Evolutionary conservation across 345 rosid species (phyloP).

Genomic region (Salix arbutifolia): DNA sequence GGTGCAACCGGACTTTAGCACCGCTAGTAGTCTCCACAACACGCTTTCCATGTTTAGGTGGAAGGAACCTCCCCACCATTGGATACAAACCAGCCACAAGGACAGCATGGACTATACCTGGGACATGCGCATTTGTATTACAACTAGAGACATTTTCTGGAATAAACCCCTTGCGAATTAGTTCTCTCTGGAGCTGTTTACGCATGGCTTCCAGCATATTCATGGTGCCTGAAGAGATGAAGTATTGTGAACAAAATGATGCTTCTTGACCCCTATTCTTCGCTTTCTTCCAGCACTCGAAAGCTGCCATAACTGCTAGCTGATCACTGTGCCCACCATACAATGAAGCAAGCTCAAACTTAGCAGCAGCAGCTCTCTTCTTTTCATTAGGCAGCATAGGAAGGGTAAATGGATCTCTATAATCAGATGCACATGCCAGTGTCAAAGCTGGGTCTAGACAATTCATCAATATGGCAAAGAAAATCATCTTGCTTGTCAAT

Average conservation of each 20-base stretch:
- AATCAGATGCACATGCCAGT: conserved; percentile 89
- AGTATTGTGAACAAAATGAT: conserved; percentile 69
- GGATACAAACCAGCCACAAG: conserved; percentile 90
- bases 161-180: conserved; percentile 58
- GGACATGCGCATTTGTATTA: conserved; percentile 60
- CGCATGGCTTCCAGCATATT: conserved; percentile 80
- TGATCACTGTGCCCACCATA: conserved; percentile 90
- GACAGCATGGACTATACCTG: conserved; percentile 77
- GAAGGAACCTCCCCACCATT: conserved; percentile 63
- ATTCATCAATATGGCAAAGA: conserved; percentile 81
- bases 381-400: conserved; percentile 72
- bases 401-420: conserved; percentile 75
- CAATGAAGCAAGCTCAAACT: conserved; percentile 70
- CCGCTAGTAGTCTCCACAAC: conserved; percentile 70
- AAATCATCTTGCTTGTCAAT: conserved; percentile 82
- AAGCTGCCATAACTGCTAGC: conserved; percentile 84
- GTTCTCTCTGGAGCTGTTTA: conserved; percentile 68
- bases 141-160: conserved; percentile 51
- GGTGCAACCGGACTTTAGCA: conserved; percentile 63
- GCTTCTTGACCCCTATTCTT: conserved; percentile 57
- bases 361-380: conserved; percentile 70
- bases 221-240: conserved; percentile 70
- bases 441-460: conserved; percentile 97
- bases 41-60: conserved; percentile 47
- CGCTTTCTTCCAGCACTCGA: conserved; percentile 82